phyloP scores from a whole-genome alignment of 441 rosid genomes.

The Biscutella laevigata region DNA sequence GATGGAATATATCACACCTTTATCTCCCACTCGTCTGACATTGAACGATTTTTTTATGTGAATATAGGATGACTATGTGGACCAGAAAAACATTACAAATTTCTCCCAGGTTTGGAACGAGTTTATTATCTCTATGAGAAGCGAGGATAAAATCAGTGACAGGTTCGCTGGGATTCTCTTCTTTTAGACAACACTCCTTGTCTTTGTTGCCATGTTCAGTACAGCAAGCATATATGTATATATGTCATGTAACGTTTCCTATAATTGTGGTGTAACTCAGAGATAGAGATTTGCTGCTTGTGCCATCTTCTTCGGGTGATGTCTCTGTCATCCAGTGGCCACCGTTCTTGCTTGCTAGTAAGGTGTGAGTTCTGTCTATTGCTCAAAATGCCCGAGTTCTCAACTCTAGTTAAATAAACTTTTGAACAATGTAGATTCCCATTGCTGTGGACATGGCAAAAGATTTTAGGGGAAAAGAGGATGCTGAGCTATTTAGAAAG shows the following conservation, averaged over 20 bases:
- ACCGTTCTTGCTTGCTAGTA: constrained; percentile 84
- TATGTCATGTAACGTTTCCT: constrained; percentile 22
- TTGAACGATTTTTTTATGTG: constrained; percentile 17
- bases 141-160: constrained; percentile 87
- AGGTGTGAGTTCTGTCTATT: too few species aligned
- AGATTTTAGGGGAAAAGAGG: constrained; percentile 74
- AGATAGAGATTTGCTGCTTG: constrained; percentile 77
- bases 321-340: constrained; percentile 90
- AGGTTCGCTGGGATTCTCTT: constrained; percentile 37
- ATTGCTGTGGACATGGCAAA: constrained; percentile 98
- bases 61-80: constrained; percentile 37
- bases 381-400: constrained; percentile 2
- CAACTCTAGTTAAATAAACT: not conserved
- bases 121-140: constrained; percentile 78
- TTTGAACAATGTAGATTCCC: constrained; percentile 52
- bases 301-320: constrained; percentile 69
- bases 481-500: constrained; percentile 67
- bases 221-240: not conserved
- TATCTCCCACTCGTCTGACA: constrained; percentile 5
- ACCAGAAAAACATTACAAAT: constrained; percentile 43
- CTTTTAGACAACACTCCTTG: constrained; percentile 16
- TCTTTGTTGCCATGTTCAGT: not conserved
- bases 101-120: constrained; percentile 87
- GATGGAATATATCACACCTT: too few species aligned
- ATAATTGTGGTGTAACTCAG: constrained; percentile 33